Evolutionary conservation across 1,284 basidiomycete species (phyloP), one percentile per base, ranked within the genome.

Genomic region (Ganoderma leucocontextum): DNA sequence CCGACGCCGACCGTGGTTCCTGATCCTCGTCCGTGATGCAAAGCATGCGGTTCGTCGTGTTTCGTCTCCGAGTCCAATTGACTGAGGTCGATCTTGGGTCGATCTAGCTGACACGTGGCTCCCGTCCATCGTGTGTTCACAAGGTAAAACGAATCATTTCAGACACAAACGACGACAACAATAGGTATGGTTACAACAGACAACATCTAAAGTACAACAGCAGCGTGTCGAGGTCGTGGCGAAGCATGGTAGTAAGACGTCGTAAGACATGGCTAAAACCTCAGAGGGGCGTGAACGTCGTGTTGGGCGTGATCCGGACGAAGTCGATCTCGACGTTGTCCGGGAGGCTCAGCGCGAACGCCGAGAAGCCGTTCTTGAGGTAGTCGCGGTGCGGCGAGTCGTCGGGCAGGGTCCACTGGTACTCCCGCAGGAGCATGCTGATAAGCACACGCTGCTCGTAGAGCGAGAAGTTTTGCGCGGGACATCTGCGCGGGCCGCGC

Each of bases 391-490:
- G 79, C n/a, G 65, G 62, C n/a, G 76, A 76, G 36, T 74, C 73
- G 10, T 47, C 63, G 13, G 79, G 79, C 10, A 80, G 72, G 19
- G 70, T 68, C 76, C 78, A 79, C 63, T 75, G 69, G 55, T 75
- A 80, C 53, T 77, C 69, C 52, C 72, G 65, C 35, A 80, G 67
- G 17, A 80, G 72, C 73, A 79, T 75, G 25, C 77, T 73, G 10
- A 74, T 71, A 22, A 79, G 65, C 7, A 73, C 75, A n/a, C 77
- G 75, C 65, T 76, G 75, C 72, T 80, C 79, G 72, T 77, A 77
- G 58, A 79, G 66, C 29, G 78, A 78, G 69, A 80, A 80, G 68
- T 78, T 77, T 36, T 74, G 62, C 9, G 78, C 77, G 9, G 78
- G 78, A 65, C 78, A 80, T 65, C 76, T 75, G 12, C 78, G 71